Base-by-base conservation (phyloP, 345 rosid species). In the Boechera stricta region DNA sequence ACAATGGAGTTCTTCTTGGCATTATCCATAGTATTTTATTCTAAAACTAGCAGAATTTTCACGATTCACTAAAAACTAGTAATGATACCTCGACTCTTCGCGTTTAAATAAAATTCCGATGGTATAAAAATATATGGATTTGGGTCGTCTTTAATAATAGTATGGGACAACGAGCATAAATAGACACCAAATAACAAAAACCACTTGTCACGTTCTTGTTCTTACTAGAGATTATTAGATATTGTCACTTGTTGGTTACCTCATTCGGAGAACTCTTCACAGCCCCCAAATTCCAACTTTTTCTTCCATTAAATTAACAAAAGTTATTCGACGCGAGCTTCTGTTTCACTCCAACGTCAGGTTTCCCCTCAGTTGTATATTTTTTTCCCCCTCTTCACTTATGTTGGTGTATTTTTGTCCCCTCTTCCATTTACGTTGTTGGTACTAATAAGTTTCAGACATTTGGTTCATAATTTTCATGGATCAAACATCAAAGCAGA, bases 161-260 rank as follows among this genome's bases (percentile, higher is more conserved):
- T 38, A 49, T 61, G 65, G 32, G 65, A 11, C 80, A 63, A 63
- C n/a, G 16, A 69, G 66, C 28, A 63, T 33, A 58, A 38, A 59
- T n/a, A 51, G 24, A 38, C 13, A 44, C 48, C 53, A 67, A 3
- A 13, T 3, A 52, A 61, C n/a, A 61, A 61, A 69, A 28, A 42
- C 60, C 60, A 77, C 66, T 77, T 70, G 76, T 54, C 80, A 77
- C 66, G 76, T 63, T 77, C 66, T 63, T 47, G 59, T 70, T 54
- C 80, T 62, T n/a, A 55, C 49, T 55, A 53, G 55, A 64, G 42
- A 52, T 41, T 38, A 67, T 63, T 53, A 44, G 64, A 77, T 77
- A 57, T 71, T 53, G 52, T 54, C 51, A 62, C 42, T 77, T 77
- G 66, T 63, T 63, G 51, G 48, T 24, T 63, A 35, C 52, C 59